Conservation (phyloP, 805 yeast genomes). For the Saturnispora bothae region DNA sequence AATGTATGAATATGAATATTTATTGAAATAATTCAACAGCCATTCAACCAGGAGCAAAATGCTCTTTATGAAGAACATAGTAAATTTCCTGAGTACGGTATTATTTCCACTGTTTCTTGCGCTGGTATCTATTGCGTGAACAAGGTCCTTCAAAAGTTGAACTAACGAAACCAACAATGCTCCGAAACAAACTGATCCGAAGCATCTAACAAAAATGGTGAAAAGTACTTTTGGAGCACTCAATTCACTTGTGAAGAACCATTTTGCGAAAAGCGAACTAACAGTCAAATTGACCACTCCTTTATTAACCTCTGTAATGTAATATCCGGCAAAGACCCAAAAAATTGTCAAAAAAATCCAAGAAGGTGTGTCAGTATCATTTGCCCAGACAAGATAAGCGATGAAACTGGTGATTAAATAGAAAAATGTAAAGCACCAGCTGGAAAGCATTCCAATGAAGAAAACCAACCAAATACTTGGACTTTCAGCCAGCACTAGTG, state of each 20-base stretch:
- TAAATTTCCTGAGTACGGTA: not conserved
- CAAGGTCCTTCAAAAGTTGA: constrained; percentile 26
- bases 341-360: constrained; percentile 44
- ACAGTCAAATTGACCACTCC: constrained; percentile 74
- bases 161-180: constrained; percentile 60
- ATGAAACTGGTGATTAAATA: constrained; percentile 64
- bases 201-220: constrained; percentile 70
- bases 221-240: constrained; percentile 65
- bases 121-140: not conserved
- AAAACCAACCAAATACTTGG: constrained; percentile 54
- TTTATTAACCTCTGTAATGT: constrained; percentile 70
- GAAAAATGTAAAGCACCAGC: constrained; percentile 54
- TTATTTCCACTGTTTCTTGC: too few relatives aligned
- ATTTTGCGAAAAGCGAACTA: constrained; percentile 78
- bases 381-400: constrained; percentile 63
- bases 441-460: constrained; percentile 31
- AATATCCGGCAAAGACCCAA: constrained; percentile 74
- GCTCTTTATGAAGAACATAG: constrained; percentile 5
- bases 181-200: constrained; percentile 85
- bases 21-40: constrained; percentile 39
- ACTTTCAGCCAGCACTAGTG: constrained; percentile 59
- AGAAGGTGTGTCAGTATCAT: constrained; percentile 6
- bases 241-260: constrained; percentile 69
- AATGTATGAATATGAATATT: constrained; percentile 76
- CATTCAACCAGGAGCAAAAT: constrained; percentile 2